Evolutionary conservation across 1,284 basidiomycete species (phyloP), one percentile per base, ranked within the genome.

Genomic region (Hymenochaete sp.): DNA sequence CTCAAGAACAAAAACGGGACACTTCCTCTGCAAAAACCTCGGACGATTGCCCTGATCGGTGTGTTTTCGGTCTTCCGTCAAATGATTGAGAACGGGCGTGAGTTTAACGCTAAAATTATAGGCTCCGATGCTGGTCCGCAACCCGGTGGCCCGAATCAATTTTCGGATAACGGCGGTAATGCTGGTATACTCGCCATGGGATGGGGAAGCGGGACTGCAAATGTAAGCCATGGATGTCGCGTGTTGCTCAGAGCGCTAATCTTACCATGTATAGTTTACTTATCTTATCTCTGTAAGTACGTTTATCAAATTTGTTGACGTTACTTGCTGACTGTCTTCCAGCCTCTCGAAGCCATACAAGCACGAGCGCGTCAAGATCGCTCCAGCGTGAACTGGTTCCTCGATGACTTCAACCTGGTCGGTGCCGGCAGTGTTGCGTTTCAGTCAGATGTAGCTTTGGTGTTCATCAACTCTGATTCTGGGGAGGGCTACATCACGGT

Each of bases 171-270:
- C 52, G 77, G 72, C 32, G 77, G 77, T 14, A 65, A 67, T 40
- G 75, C 78, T 52, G 82, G 84, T 26, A 73, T 81, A n/a, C 68
- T 91, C 1, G 86, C 83, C 4, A 81, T 88, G 74, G 88, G 87
- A 24, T 91, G 89, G 88, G 89, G 82, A 14, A 78, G 75, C 40
- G 84, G 84, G 44, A 64, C 36, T 10, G 24, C 41, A 48, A 37
- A 52, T 26, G 45, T 47, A 28, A 1, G 45, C 37, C 19, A 26
- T 27, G 0, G 7, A 3, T 21, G 32, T 36, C 2, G 49, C 33
- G 57, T 53, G 4, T 57, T 8, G 21, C 4, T 37, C 31, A 28
- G 22, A 18, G 14, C 36, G 65, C 68, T 4, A 68, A 73, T 54
- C 9, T 9, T 14, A 11, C 7, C 14, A 19, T 42, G 7, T 19